Conservation (phyloP, 169 alveolate species). For the Cryptosporidium sp. region DNA sequence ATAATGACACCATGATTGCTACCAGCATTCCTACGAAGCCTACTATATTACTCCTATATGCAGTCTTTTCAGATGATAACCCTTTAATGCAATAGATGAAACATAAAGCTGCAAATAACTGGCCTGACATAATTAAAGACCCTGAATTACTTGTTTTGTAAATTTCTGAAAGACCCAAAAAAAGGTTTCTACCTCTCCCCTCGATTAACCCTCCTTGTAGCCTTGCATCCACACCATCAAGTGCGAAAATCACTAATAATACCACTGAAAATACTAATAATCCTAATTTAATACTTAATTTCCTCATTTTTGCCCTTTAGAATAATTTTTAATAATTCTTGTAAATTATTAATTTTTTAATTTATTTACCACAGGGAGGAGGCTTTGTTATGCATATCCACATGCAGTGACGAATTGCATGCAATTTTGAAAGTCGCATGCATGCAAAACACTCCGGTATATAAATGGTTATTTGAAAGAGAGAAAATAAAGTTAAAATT, state of each 20-base stretch:
- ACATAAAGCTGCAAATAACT: constrained; percentile 67
- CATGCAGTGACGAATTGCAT: constrained; percentile 11
- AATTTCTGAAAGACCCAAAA: neutral
- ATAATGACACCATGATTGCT: constrained; percentile 55
- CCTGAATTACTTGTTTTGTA: constrained; percentile 3
- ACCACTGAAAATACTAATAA: neutral
- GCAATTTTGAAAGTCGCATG: constrained; percentile 9
- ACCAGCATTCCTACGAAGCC: constrained; percentile 73
- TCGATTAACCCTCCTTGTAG: constrained; percentile 4
- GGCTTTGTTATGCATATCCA: constrained; percentile 2
- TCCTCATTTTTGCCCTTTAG: neutral
- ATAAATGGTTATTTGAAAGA: neutral
- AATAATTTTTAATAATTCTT: neutral
- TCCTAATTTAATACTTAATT: neutral
- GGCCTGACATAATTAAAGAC: constrained; percentile 43
- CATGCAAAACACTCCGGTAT: constrained; percentile 7
- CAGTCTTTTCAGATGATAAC: constrained; percentile 56
- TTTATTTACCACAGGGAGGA: neutral
- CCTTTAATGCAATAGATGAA: constrained; percentile 72
- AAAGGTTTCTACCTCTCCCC: neutral
- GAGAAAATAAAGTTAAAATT: neutral
- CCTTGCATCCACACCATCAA: constrained; percentile 5
- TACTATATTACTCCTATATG: constrained; percentile 67
- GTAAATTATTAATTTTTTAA: neutral
- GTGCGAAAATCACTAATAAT: neutral